Percentiles rank a stretch among this genome's conserved stretches.
These are phyloP conservation scores for Peniophora sp. DNA, from an alignment of 1,284 basidiomycete species.

Conservation along the genomic window DNA sequence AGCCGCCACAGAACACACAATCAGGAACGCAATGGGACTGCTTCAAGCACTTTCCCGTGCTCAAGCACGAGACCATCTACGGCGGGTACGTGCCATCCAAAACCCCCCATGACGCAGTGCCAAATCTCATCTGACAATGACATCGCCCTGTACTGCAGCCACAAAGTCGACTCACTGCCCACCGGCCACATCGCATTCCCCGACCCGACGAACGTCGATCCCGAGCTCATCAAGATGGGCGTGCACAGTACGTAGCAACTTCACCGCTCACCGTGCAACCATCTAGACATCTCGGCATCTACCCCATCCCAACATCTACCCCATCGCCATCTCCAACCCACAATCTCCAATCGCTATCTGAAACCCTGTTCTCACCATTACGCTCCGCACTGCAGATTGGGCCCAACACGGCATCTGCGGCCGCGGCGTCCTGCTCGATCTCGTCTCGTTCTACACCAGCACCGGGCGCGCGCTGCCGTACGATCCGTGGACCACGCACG, in stretches of 20 bases:
- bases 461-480: conserved; percentile 40
- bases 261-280: too few species aligned
- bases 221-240: conserved; percentile 42
- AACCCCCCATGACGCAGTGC: too few species aligned
- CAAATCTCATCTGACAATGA: too few species aligned
- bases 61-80: conserved; percentile 52
- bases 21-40: conserved; percentile 75
- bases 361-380: too few species aligned
- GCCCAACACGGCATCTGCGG: conserved; percentile 69
- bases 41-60: conserved; percentile 51
- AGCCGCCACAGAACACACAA: conserved; percentile 73
- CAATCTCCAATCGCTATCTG: too few species aligned
- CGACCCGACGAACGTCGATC: conserved; percentile 44
- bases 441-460: conserved; percentile 45
- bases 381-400: too few species aligned
- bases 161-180: conserved; percentile 35
- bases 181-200: conserved; percentile 38
- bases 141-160: too few species aligned
- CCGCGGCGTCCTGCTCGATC: conserved; percentile 60
- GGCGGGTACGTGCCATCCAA: conserved; percentile 50
- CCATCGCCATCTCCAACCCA: too few species aligned
- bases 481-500: conserved; percentile 52
- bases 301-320: too few species aligned
- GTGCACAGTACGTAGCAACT: conserved; percentile 61
- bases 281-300: too few species aligned